Conservation (phyloP, 2,329 filamentous ascomycete species). For the Atkinsonella texensis region DNA sequence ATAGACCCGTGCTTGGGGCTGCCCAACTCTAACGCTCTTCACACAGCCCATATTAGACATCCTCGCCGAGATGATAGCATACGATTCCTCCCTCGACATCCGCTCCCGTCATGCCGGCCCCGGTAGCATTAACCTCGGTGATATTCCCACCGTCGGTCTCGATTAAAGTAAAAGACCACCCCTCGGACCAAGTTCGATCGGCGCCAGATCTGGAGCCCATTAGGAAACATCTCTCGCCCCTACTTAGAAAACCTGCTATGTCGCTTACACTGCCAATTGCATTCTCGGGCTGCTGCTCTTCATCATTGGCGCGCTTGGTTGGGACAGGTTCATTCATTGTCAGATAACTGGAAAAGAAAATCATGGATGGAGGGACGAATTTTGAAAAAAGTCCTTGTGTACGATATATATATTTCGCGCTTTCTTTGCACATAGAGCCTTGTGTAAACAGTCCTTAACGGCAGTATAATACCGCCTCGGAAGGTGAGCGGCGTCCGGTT, state of each 20-base stretch:
- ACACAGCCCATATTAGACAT: slow-evolving; percentile 78
- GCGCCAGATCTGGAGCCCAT: not conserved
- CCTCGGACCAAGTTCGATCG: not conserved
- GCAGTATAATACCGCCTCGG: slow-evolving; percentile 19
- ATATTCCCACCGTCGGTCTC: slow-evolving; percentile 40
- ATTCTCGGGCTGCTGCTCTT: not conserved
- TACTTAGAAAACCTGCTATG: not conserved
- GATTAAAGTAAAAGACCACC: slow-evolving; percentile 28
- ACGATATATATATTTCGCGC: slow-evolving; percentile 26
- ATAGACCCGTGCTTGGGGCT: not conserved
- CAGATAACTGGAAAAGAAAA: not conserved
- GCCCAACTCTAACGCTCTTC: not conserved
- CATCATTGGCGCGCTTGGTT: not conserved
- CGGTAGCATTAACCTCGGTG: slow-evolving; percentile 30
- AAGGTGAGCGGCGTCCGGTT: slow-evolving; percentile 16
- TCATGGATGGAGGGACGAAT: not conserved
- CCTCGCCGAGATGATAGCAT: slow-evolving; percentile 94
- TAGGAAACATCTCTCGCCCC: not conserved
- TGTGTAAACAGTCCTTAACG: slow-evolving; percentile 28
- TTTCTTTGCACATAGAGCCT: slow-evolving; percentile 26
- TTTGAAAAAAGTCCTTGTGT: slow-evolving; percentile 16
- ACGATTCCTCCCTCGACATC: slow-evolving; percentile 64
- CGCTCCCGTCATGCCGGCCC: slow-evolving; percentile 26
- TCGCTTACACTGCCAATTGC: not conserved
- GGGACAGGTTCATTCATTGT: not conserved